These are phyloP conservation scores for Carex pumila DNA, from an alignment of 176 grass and related monocot genomes.

Conservation along the genomic window DNA sequence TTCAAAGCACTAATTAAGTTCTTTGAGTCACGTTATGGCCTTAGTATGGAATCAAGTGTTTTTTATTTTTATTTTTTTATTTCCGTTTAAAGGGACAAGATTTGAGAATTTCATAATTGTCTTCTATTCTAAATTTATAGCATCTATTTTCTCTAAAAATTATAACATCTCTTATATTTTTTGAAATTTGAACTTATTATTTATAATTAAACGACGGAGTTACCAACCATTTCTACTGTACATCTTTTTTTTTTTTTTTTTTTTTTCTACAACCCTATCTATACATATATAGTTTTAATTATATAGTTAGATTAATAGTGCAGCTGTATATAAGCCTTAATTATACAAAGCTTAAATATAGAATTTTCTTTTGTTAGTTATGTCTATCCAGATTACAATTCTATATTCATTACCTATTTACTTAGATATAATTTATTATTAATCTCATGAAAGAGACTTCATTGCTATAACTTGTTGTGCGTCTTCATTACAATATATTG, in stretches of 20 bases:
- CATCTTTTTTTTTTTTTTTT: not conserved
- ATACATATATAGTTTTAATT: not conserved
- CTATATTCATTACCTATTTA: not conserved
- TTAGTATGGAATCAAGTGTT: no score
- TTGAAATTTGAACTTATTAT: no score
- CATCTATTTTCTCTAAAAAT: no score
- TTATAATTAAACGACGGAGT: not conserved
- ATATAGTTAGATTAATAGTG: not conserved
- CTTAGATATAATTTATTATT: not conserved
- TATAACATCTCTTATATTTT: no score
- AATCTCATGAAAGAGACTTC: not conserved
- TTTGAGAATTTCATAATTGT: no score
- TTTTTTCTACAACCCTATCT: not conserved
- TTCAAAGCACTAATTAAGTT: no score
- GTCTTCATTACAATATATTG: no score
- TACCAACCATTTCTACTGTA: not conserved
- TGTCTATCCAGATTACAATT: not conserved
- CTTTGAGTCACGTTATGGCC: no score
- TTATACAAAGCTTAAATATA: not conserved
- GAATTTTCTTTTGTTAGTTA: not conserved
- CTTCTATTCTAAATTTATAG: no score
- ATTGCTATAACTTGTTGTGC: not conserved
- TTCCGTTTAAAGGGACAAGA: no score
- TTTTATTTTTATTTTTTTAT: no score
- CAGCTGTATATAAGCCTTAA: not conserved